Evolutionary conservation across 228 moss, liverwort and hornwort species (phyloP).

Genomic region (Sphagnum fallax): DNA sequence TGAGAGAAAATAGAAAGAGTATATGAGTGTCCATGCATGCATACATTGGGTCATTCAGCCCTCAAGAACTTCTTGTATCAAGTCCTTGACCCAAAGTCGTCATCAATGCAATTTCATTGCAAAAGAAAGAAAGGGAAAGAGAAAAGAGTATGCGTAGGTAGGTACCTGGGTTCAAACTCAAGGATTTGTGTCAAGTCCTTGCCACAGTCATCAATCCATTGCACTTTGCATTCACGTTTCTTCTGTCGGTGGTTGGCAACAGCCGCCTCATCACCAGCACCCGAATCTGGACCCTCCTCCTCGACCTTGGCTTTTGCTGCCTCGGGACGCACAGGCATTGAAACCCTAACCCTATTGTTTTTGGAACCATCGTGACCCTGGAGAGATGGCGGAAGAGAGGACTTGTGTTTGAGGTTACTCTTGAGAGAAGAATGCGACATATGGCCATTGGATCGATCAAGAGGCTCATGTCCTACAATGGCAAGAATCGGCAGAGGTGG

Average conservation of each 20-base stretch:
- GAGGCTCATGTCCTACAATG: constrained; percentile 42
- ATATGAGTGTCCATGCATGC: no score
- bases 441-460: constrained; percentile 58
- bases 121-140: no score
- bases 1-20: no score
- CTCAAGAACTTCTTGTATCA: no score
- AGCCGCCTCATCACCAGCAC: constrained; percentile 11
- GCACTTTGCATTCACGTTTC: constrained; percentile 52
- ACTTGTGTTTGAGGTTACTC: constrained; percentile 69
- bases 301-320: no score
- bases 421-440: constrained; percentile 38
- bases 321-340: no score
- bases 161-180: constrained; percentile 93
- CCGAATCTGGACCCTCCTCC: constrained; percentile 18
- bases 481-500: constrained; percentile 57
- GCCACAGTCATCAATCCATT: constrained; percentile 80
- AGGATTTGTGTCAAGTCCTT: constrained; percentile 85
- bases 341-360: no score
- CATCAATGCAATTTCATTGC: no score
- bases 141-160: no score
- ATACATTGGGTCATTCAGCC: no score
- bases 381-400: constrained; percentile 42
- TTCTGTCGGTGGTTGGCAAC: not conserved
- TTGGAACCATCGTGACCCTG: not conserved
- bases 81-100: no score